phyloP scores from a whole-genome alignment of 225 moss, liverwort and hornwort species.

The Lunularia cruciata region DNA sequence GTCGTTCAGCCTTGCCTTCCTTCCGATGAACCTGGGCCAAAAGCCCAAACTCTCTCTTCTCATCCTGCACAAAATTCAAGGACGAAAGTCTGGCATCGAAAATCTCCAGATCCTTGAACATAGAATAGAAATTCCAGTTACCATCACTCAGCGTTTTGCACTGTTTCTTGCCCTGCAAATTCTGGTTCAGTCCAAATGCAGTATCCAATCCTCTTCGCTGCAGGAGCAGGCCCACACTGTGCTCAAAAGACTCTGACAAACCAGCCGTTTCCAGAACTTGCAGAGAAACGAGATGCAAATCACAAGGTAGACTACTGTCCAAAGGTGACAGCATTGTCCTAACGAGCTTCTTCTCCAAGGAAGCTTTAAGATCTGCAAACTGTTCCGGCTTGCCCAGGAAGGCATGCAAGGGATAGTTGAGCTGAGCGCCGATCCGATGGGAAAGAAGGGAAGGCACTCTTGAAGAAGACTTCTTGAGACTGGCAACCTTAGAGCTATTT shows the following conservation, averaged over 20 bases:
- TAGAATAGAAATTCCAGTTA: conserved; percentile 43
- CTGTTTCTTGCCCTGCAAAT: conserved; percentile 15
- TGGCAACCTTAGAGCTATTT: conserved; percentile 38
- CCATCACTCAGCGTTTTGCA: conserved; percentile 47
- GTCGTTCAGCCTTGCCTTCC: conserved; percentile 37
- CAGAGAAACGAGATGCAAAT: conserved; percentile 79
- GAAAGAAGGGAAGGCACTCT: conserved; percentile 78
- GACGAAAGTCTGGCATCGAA: conserved; percentile 49
- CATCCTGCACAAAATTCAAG: conserved; percentile 67
- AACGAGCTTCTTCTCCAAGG: conserved; percentile 35
- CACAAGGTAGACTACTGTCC: conserved; percentile 60
- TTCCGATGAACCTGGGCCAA: conserved; percentile 69
- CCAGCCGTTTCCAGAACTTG: conserved; percentile 53
- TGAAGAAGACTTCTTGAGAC: conserved; percentile 34
- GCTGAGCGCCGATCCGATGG: conserved; percentile 72
- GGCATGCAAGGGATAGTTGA: conserved; percentile 80
- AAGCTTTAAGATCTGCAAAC: conserved; percentile 47
- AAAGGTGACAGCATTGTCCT: conserved; percentile 57
- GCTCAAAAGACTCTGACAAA: conserved; percentile 15
- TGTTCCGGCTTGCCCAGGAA: conserved; percentile 73
- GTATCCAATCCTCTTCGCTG: conserved; percentile 76
- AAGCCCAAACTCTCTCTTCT: conserved; percentile 38
- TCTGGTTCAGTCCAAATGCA: conserved; percentile 45
- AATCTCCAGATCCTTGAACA: conserved; percentile 59
- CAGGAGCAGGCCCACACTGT: conserved; percentile 53